Evolutionary conservation across 805 yeast species (phyloP).

Genomic region (Metahyphopichia silvanorum): DNA sequence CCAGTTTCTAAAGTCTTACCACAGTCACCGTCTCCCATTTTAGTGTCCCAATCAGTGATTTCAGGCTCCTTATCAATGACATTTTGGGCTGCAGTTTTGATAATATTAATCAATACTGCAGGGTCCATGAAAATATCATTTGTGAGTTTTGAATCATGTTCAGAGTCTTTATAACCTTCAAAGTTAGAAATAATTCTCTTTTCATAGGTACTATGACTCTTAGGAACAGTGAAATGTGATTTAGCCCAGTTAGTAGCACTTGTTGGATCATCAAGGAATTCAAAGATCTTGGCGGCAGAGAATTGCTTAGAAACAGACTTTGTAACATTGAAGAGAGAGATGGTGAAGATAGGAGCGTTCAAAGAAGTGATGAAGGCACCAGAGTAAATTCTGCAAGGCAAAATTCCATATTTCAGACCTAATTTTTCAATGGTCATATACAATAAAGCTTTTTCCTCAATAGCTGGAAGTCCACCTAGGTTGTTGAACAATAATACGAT

Average conservation of each 20-base stretch:
- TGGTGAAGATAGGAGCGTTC: slow-evolving; percentile 36
- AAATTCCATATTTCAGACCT: slow-evolving; percentile 19
- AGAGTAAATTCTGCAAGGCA: slow-evolving; percentile 25
- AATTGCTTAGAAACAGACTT: slow-evolving; percentile 20
- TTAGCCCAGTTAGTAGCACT: slow-evolving; percentile 24
- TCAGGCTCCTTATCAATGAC: slow-evolving; percentile 30
- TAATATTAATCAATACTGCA: slow-evolving; percentile 10
- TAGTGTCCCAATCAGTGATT: slow-evolving; percentile 39
- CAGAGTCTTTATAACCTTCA: slow-evolving; percentile 18
- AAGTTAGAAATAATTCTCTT: slow-evolving; percentile 22
- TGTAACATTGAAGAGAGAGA: slow-evolving; percentile 31
- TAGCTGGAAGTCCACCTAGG: slow-evolving; percentile 34
- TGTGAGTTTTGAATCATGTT: slow-evolving; percentile 1
- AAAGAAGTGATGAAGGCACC: slow-evolving; percentile 34
- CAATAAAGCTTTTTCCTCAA: slow-evolving; percentile 27
- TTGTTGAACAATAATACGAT: slow-evolving; percentile 30
- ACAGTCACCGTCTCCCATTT: slow-evolving; percentile 45
- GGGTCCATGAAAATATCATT: slow-evolving; percentile 19
- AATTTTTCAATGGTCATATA: slow-evolving; percentile 19
- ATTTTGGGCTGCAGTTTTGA: slow-evolving; percentile 22
- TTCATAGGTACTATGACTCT: slow-evolving; percentile 9
- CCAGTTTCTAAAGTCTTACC: slow-evolving; percentile 36
- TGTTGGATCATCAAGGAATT: slow-evolving; percentile 27
- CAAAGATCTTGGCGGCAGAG: slow-evolving; percentile 17
- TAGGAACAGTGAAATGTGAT: slow-evolving; percentile 10